Evolutionary conservation across 108 stramenopile species (phyloP).

Genomic region (Skeletonema grethae): DNA sequence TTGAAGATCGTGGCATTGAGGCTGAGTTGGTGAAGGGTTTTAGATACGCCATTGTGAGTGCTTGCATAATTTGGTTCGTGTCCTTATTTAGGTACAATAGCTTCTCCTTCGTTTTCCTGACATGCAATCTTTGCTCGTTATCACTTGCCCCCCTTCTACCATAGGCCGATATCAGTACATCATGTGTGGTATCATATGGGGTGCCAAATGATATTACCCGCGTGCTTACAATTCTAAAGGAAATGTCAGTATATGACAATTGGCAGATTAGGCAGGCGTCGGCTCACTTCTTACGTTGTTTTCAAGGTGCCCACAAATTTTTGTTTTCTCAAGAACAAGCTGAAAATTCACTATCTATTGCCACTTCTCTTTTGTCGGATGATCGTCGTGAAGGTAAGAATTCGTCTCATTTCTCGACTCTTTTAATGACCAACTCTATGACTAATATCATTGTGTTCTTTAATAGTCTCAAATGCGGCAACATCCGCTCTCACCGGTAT

Average conservation of each 20-base stretch:
- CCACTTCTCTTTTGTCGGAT: conserved; percentile 72
- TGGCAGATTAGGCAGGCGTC: conserved; percentile 91
- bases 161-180: conserved; percentile 65
- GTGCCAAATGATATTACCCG: conserved; percentile 59
- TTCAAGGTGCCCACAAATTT: conserved; percentile 85
- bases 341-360: conserved; percentile 53
- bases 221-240: conserved; percentile 58
- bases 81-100: background rate
- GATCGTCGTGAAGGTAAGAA: conserved; percentile 83
- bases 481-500: conserved; percentile 87
- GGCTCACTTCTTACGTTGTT: conserved; percentile 83
- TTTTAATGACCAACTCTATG: background rate
- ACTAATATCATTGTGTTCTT: background rate
- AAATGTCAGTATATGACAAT: conserved; percentile 55
- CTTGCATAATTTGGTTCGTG: background rate
- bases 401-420: background rate
- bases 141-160: background rate
- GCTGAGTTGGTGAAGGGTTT: conserved; percentile 83
- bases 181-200: conserved; percentile 71
- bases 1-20: conserved; percentile 75
- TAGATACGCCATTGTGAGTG: conserved; percentile 64
- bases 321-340: conserved; percentile 67
- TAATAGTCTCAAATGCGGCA: conserved; percentile 46
- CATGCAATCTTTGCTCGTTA: background rate
- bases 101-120: background rate